Evolutionary conservation across 768 basidiomycete species (phyloP).

Genomic region (Boletus subcaerulescens): DNA sequence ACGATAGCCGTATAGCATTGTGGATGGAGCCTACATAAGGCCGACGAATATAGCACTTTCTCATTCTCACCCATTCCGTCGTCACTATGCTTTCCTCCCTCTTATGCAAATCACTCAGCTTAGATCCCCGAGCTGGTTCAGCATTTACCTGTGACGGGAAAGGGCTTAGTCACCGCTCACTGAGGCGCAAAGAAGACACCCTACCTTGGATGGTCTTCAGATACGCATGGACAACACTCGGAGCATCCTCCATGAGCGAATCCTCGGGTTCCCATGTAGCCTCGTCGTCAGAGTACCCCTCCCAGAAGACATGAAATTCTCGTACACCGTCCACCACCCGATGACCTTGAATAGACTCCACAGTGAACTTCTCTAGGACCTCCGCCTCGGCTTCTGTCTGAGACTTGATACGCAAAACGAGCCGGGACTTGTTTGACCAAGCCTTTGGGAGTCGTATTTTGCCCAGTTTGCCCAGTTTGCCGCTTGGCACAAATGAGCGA

Average conservation of each 20-base stretch:
- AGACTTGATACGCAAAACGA: constrained; percentile 40
- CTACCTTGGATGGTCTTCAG: constrained; percentile 15
- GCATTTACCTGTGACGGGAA: constrained; percentile 2
- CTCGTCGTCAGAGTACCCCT: constrained; percentile 47
- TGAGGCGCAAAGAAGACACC: neutral
- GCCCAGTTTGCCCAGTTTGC: constrained; percentile 11
- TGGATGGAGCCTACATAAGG: constrained; percentile 11
- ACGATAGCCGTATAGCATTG: neutral
- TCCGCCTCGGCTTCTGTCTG: constrained; percentile 30
- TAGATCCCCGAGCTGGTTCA: neutral
- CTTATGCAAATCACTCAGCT: neutral
- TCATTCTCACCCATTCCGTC: constrained; percentile 8
- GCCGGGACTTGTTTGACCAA: constrained; percentile 50
- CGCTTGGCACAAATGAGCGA: constrained; percentile 36
- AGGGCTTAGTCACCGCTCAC: neutral
- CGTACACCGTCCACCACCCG: constrained; percentile 34
- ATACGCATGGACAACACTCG: constrained; percentile 43
- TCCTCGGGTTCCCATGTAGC: constrained; percentile 60
- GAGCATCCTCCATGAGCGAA: constrained; percentile 48
- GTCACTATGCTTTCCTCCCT: neutral
- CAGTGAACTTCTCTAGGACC: constrained; percentile 40
- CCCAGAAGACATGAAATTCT: constrained; percentile 54
- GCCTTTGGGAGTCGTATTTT: constrained; percentile 45
- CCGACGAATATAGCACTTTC: neutral
- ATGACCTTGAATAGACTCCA: constrained; percentile 40